A percentile compares a stretch with the other conserved stretches of the same genome.
These are phyloP conservation scores for Leishmania braziliensis DNA, from an alignment of 208 protist genomes.

Conservation along the genomic window DNA sequence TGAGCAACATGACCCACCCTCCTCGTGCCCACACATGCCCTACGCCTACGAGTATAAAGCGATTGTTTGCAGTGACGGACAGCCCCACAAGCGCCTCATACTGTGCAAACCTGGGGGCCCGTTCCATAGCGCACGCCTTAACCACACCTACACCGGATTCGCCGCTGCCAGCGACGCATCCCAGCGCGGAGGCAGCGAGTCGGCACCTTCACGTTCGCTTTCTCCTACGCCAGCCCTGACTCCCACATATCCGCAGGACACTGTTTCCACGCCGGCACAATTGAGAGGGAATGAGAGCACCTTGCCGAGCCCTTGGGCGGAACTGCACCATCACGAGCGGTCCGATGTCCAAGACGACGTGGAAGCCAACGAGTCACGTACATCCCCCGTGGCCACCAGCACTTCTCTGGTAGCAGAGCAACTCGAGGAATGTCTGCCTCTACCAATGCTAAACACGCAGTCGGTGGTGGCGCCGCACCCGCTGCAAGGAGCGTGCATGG, in stretches of 20 bases:
- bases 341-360: background rate
- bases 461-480: background rate
- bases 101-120: background rate
- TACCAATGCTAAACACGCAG: background rate
- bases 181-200: background rate
- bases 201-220: background rate
- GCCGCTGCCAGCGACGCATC: background rate
- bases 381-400: background rate
- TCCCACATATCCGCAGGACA: background rate
- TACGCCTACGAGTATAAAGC: slow-evolving; percentile 15
- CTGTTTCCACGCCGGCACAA: background rate
- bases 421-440: too few species aligned
- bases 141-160: background rate
- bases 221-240: background rate
- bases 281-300: background rate
- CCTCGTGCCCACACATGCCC: background rate
- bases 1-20: background rate
- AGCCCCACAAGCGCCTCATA: slow-evolving; percentile 7
- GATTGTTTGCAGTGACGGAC: slow-evolving; percentile 6
- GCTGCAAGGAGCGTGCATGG: slow-evolving; percentile 5
- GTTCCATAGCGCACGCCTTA: background rate
- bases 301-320: background rate
- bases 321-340: background rate
- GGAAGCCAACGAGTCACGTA: background rate
- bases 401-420: background rate